Evolutionary conservation across 2,329 filamentous ascomycete genomes (phyloP).

Genomic region (Apiospora saccharicola): DNA sequence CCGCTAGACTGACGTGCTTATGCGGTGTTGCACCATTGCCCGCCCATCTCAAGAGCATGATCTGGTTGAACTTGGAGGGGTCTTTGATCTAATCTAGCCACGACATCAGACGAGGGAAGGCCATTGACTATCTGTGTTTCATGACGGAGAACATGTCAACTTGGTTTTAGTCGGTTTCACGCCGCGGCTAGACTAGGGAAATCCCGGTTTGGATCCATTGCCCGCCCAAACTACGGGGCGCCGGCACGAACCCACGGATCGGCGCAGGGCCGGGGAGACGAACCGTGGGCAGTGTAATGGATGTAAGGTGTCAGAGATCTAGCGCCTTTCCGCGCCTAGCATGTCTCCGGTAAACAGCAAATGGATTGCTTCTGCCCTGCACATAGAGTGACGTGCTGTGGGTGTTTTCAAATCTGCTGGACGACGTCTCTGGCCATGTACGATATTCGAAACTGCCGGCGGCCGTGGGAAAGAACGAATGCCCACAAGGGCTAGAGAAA

Average conservation of each 20-base stretch:
- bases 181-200: neutral
- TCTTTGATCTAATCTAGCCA: neutral
- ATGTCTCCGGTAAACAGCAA: neutral
- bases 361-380: neutral
- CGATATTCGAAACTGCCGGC: neutral
- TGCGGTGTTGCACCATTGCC: neutral
- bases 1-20: neutral
- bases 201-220: neutral
- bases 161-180: neutral
- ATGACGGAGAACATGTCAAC: neutral
- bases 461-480: neutral
- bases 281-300: neutral
- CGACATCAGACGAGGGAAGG: slow-evolving; percentile 9
- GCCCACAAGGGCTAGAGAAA: neutral
- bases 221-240: slow-evolving; percentile 1
- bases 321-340: neutral
- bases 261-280: neutral
- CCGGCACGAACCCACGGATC: slow-evolving; percentile 4
- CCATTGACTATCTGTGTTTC: neutral
- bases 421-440: neutral
- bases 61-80: too few relatives aligned
- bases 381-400: neutral
- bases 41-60: too few relatives aligned
- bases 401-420: neutral
- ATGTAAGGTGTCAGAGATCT: neutral